Percentiles rank a stretch among this genome's conserved stretches.
These are phyloP conservation scores for Wallacemonas sp. DNA, from an alignment of 208 protist genomes.

Conservation along the genomic window DNA sequence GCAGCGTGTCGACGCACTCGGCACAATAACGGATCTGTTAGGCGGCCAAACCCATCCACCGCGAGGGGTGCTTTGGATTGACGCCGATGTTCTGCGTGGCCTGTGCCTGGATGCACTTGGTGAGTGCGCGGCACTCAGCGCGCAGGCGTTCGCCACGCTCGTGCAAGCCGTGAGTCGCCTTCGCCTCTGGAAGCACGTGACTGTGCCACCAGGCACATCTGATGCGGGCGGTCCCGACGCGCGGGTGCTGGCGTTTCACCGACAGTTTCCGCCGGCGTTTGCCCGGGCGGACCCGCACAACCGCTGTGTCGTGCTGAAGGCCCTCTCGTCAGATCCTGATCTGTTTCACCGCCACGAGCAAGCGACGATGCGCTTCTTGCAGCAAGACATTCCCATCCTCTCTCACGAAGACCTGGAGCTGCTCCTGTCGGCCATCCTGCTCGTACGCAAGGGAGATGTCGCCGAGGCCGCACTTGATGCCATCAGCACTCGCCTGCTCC, in stretches of 20 bases:
- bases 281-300: constrained; percentile 74
- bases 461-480: constrained; percentile 74
- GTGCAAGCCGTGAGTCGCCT: constrained; percentile 60
- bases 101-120: constrained; percentile 26
- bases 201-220: background rate
- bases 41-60: background rate
- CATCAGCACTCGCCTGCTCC: constrained; percentile 67
- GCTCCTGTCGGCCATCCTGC: constrained; percentile 51
- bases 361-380: constrained; percentile 41
- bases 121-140: constrained; percentile 26
- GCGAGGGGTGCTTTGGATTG: background rate
- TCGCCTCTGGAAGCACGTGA: constrained; percentile 20
- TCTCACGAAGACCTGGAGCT: constrained; percentile 78
- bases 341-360: constrained; percentile 49
- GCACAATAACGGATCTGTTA: constrained; percentile 8
- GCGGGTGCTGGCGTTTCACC: background rate
- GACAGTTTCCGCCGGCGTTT: constrained; percentile 22
- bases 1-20: background rate
- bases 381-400: constrained; percentile 47
- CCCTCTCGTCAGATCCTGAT: constrained; percentile 35
- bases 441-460: constrained; percentile 24
- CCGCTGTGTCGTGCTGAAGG: constrained; percentile 75
- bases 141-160: constrained; percentile 67
- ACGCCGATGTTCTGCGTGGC: constrained; percentile 11
- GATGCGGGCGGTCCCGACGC: too few relatives aligned